A percentile compares a stretch with the other conserved stretches of the same genome.
Evolutionary conservation across 352 stramenopile species (phyloP).

Genomic region (Phytopythium aichiense): DNA sequence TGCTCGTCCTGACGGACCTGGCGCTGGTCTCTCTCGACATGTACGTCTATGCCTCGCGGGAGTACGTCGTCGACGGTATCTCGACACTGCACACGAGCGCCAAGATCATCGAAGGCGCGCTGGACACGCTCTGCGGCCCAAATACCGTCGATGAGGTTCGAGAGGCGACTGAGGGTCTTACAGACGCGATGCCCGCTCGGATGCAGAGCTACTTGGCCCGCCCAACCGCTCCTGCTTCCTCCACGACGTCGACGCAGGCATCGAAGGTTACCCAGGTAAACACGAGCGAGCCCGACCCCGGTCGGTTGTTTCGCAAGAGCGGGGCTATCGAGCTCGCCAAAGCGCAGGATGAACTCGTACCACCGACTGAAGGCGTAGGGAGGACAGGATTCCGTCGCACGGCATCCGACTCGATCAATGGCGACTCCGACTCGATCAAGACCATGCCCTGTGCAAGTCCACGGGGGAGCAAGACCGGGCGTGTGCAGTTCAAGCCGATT

Average conservation of each 20-base stretch:
- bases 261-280: neutral
- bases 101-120: constrained; percentile 26
- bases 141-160: neutral
- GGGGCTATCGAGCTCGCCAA: neutral
- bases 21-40: constrained; percentile 20
- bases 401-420: neutral
- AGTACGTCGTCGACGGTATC: constrained; percentile 20
- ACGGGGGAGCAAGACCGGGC: neutral
- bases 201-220: neutral
- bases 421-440: neutral
- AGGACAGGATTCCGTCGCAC: neutral
- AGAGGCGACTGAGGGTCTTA: neutral
- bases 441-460: too few relatives aligned
- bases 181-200: neutral
- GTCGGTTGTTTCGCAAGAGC: neutral
- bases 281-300: neutral
- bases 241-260: neutral
- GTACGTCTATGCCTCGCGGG: constrained; percentile 15
- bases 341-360: neutral
- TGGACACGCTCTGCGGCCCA: neutral
- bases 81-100: constrained; percentile 22
- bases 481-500: neutral
- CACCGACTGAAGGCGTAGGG: neutral
- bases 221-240: neutral
- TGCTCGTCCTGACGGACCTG: constrained; percentile 23